A percentile compares a stretch with the other conserved stretches of the same genome.
Evolutionary conservation across 257 asterid genomes (phyloP).

Genomic region (Forsythia suspensa): DNA sequence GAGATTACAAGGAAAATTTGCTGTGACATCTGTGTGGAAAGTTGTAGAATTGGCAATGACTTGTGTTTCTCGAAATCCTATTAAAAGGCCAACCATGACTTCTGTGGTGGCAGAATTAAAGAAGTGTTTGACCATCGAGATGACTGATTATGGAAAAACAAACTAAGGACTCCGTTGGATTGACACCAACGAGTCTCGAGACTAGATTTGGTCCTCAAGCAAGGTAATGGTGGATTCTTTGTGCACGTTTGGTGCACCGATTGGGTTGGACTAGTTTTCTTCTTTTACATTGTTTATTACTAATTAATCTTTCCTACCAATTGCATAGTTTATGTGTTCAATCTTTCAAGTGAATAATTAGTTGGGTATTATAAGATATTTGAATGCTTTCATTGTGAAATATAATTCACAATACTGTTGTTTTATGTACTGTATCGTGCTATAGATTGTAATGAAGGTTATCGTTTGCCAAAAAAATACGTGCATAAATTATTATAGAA

Average conservation of each 20-base stretch:
- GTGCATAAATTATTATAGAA: too few relatives aligned
- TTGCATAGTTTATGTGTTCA: not conserved
- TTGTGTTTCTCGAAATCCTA: slow-evolving; percentile 29
- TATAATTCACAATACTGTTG: too few relatives aligned
- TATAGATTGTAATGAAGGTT: too few relatives aligned
- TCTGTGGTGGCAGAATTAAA: slow-evolving; percentile 33
- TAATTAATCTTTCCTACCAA: not conserved
- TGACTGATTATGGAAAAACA: not conserved
- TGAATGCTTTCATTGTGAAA: too few relatives aligned
- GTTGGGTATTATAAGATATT: too few relatives aligned
- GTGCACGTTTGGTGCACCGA: too few relatives aligned
- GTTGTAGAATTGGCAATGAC: slow-evolving; percentile 40
- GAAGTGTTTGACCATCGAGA: slow-evolving; percentile 21
- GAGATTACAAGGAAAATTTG: slow-evolving; percentile 24
- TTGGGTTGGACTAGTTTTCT: too few relatives aligned
- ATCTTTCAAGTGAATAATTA: too few relatives aligned
- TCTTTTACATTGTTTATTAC: too few relatives aligned
- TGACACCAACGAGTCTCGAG: not conserved
- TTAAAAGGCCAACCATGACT: slow-evolving; percentile 40
- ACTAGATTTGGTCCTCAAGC: not conserved
- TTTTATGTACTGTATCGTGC: too few relatives aligned
- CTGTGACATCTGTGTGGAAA: slow-evolving; percentile 28
- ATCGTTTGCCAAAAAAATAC: too few relatives aligned
- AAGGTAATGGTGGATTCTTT: not conserved
- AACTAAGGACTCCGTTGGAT: not conserved